A percentile compares a stretch with the other conserved stretches of the same genome.
These are phyloP conservation scores for Fragaria iinumae DNA, from an alignment of 306 rosid genomes.

Conservation along the genomic window DNA sequence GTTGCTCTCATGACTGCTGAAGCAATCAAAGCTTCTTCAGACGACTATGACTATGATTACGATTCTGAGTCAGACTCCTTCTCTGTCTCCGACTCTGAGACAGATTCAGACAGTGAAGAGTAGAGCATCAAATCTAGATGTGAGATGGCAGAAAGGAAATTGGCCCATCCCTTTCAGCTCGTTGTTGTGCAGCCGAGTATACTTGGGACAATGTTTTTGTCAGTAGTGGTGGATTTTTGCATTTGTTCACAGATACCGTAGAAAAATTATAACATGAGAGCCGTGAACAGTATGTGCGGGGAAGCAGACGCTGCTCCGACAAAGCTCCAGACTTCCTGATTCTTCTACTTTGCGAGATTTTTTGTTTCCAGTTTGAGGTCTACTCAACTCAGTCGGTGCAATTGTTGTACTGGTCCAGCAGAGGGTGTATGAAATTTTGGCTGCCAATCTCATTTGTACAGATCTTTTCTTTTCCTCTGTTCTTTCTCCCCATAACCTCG, in stretches of 20 bases:
- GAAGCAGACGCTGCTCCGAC: conserved; percentile 24
- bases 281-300: conserved; percentile 25
- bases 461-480: conserved; percentile 22
- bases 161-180: conserved; percentile 24
- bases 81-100: background rate
- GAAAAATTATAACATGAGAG: conserved; percentile 35
- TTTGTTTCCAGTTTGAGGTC: conserved; percentile 36
- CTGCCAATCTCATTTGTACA: conserved; percentile 75
- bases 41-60: conserved; percentile 31
- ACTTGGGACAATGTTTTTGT: conserved; percentile 30
- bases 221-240: conserved; percentile 29
- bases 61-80: background rate
- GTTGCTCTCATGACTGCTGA: conserved; percentile 90
- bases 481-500: conserved; percentile 26
- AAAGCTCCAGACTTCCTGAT: conserved; percentile 27
- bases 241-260: conserved; percentile 24
- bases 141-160: conserved; percentile 11
- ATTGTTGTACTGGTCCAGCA: conserved; percentile 38
- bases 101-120: conserved; percentile 19
- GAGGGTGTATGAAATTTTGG: conserved; percentile 53
- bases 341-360: conserved; percentile 12
- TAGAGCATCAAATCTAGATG: conserved; percentile 15
- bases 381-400: conserved; percentile 34
- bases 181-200: conserved; percentile 19
- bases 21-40: conserved; percentile 58